phyloP scores from a whole-genome alignment of 2,329 filamentous ascomycete genomes.

The Sporothrix phasma region DNA sequence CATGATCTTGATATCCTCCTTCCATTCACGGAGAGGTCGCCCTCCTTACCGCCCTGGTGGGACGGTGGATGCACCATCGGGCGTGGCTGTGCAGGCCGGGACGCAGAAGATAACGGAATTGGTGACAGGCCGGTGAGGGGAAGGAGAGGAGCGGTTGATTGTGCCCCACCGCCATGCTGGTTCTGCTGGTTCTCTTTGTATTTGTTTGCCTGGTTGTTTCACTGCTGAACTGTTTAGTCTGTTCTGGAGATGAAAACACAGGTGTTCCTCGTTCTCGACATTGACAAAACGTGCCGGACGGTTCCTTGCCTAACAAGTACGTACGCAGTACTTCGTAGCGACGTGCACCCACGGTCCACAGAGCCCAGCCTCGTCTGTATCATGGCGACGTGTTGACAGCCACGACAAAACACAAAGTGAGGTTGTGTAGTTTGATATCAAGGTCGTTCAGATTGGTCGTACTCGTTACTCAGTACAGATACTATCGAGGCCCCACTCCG shows the following conservation, averaged over 20 bases:
- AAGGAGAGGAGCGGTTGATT: too few relatives aligned
- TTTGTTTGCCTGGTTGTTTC: too few relatives aligned
- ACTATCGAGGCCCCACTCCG: too few relatives aligned
- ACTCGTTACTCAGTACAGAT: too few relatives aligned
- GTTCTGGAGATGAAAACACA: not conserved
- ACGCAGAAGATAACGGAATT: not conserved
- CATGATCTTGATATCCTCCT: not conserved
- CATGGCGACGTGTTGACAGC: not conserved
- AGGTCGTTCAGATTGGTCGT: too few relatives aligned
- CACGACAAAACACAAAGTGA: not conserved
- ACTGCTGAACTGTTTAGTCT: too few relatives aligned
- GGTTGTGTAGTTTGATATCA: not conserved
- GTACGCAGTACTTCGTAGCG: too few relatives aligned
- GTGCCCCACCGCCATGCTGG: not conserved
- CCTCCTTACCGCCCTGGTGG: not conserved
- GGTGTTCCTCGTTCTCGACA: not conserved
- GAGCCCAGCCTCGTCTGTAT: not conserved
- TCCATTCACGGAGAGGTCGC: not conserved
- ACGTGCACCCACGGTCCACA: not conserved
- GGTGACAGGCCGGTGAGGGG: not conserved
- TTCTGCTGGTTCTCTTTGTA: not conserved
- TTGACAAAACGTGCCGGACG: not conserved
- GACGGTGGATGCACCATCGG: not conserved
- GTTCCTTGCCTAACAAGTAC: not conserved
- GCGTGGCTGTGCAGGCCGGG: conserved; percentile 3